phyloP scores from a whole-genome alignment of 345 rosid genomes.

The Ricinus communis region DNA sequence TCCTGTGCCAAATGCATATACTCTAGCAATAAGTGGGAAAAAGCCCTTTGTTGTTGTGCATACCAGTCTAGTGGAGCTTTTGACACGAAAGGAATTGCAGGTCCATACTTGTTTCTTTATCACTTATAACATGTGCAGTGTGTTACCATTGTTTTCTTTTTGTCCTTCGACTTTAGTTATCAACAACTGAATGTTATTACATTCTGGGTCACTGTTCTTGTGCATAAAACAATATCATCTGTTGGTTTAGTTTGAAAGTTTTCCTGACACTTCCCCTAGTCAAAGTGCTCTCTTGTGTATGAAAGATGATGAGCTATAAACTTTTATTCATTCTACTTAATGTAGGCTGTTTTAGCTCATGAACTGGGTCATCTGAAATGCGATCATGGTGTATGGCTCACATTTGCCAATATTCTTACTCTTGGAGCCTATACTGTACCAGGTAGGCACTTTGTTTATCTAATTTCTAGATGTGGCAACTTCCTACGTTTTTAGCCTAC shows the following conservation, averaged over 20 bases:
- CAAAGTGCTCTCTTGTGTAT: no score
- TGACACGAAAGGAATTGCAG: slow-evolving; percentile 82
- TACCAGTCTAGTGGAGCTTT: slow-evolving; percentile 90
- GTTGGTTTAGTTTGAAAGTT: slow-evolving; percentile 1
- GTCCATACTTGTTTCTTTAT: slow-evolving; percentile 34
- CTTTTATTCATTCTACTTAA: slow-evolving; percentile 18
- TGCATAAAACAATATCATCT: neutral
- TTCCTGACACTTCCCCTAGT: neutral
- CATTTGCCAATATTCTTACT: slow-evolving; percentile 89
- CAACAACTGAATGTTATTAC: no score
- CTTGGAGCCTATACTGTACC: slow-evolving; percentile 92
- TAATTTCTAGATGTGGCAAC: slow-evolving; percentile 9
- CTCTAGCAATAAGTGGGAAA: slow-evolving; percentile 82
- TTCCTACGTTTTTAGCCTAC: neutral
- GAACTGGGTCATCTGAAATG: slow-evolving; percentile 97
- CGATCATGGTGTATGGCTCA: slow-evolving; percentile 97
- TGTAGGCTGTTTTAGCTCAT: slow-evolving; percentile 92
- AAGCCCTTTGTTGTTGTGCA: slow-evolving; percentile 92
- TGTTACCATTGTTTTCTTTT: neutral
- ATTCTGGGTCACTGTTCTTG: neutral
- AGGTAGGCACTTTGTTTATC: slow-evolving; percentile 48
- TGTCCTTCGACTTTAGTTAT: neutral
- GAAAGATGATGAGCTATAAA: slow-evolving; percentile 26
- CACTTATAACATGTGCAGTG: slow-evolving; percentile 1
- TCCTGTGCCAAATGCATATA: slow-evolving; percentile 90